These are phyloP conservation scores for Irpex lacteus DNA, from an alignment of 1,284 basidiomycete genomes.

Conservation along the genomic window DNA sequence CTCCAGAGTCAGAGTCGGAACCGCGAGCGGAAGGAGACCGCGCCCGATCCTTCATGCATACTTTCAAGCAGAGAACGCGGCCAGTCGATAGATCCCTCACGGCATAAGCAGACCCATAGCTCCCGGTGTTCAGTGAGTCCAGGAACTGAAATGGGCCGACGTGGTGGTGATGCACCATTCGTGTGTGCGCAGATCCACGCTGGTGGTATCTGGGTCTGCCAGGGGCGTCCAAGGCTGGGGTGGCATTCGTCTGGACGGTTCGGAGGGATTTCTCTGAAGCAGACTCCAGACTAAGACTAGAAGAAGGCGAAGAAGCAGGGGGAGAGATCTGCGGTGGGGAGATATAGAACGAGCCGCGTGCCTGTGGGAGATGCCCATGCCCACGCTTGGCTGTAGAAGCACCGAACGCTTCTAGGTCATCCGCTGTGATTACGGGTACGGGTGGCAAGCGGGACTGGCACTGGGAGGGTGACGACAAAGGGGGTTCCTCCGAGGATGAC, in stretches of 20 bases:
- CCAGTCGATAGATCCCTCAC: slow-evolving; percentile 24
- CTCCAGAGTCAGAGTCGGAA: not conserved
- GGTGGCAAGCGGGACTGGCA: not conserved
- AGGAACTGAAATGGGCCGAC: slow-evolving; percentile 30
- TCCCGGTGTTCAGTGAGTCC: slow-evolving; percentile 22
- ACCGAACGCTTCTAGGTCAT: not conserved
- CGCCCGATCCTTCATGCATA: slow-evolving; percentile 18
- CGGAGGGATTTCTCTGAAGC: not conserved
- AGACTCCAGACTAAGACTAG: not conserved
- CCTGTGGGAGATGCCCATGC: not conserved
- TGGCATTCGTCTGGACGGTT: not conserved
- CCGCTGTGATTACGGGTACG: not conserved
- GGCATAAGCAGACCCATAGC: slow-evolving; percentile 25
- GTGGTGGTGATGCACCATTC: not conserved
- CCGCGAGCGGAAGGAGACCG: not conserved
- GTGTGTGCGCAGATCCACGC: not conserved
- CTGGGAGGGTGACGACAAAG: not conserved
- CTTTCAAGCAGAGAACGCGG: slow-evolving; percentile 23
- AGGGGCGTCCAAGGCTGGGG: not conserved
- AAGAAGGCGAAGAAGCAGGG: not conserved
- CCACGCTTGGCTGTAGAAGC: not conserved
- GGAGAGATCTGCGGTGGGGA: not conserved
- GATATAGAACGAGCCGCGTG: not conserved
- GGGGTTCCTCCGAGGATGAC: slow-evolving; percentile 1
- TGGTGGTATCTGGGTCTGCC: slow-evolving; percentile 1